Base-by-base conservation (phyloP, 768 basidiomycete species). In the Lactarius evosmus region DNA sequence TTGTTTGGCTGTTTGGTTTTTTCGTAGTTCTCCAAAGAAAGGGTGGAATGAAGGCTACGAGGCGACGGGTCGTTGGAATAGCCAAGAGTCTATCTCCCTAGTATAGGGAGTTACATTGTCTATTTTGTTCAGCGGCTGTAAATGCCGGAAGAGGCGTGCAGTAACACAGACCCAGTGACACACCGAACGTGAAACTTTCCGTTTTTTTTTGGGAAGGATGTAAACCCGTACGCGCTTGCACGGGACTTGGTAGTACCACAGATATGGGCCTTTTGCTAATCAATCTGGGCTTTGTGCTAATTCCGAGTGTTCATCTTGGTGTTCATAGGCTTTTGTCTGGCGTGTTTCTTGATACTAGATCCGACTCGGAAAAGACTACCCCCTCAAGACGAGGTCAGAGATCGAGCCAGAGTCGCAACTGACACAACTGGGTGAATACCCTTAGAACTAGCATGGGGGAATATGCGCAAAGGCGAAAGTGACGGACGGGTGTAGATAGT, bases 21-120 rank as follows among this genome's bases (percentile, higher is more conserved):
- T 7, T 22, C 54, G 27, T 11, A 65, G 63, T 65, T 65, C 40
- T 61, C 63, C 22, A 32, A 49, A 25, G 63, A 65, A 41, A 65
- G 38, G 32, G 55, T 61, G 1, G 49, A 61, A 17, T 61, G 44
- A 65, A 19, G 19, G 19, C 3, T 25, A 52, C 30, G 1, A 30
- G 34, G 7, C 7, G 32, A 58, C 19, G 8, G 17, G 29, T 58
- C 7, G 22, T 29, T 8, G 29, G 44, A 44, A 22, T n/a, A n/a
- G n/a, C 41, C 41, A 44, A 22, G 41, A 46, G 11, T 22, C 44
- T 19, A 19, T 19, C 17, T 12, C 11, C 34, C 34, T 40, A 40
- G 40, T 19, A 1, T 40, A 25, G 25, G 11, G 44, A 46, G 41
- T 22, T n/a, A 44, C 8, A 22, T 14, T 12, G 5, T 46, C 44